These are phyloP conservation scores for Diaporthe sp. DNA, from an alignment of 2,329 filamentous ascomycete species.

Conservation along the genomic window DNA sequence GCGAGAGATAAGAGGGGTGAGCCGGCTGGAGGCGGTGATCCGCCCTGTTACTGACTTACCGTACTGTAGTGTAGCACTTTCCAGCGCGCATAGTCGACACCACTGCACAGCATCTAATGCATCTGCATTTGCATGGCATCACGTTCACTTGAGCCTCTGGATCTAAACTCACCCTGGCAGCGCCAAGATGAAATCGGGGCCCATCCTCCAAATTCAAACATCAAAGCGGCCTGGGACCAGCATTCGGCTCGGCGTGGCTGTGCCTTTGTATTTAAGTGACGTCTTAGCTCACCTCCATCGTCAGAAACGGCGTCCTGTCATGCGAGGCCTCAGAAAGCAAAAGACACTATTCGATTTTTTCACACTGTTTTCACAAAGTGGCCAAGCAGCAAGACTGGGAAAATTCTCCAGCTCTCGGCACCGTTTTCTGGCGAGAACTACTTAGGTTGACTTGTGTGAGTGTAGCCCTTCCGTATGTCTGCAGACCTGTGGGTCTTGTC, in stretches of 20 bases:
- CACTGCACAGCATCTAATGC: constrained; percentile 14
- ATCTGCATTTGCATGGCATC: constrained; percentile 17
- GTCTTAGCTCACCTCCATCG: neutral
- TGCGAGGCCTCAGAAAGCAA: neutral
- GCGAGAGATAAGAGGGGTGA: constrained; percentile 5
- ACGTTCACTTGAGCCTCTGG: constrained; percentile 3
- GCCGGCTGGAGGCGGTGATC: neutral
- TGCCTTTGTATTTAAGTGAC: constrained; percentile 13
- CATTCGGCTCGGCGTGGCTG: constrained; percentile 22
- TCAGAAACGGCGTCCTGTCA: neutral
- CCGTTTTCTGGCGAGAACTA: too few relatives aligned
- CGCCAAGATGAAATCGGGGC: constrained; percentile 9
- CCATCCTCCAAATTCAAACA: constrained; percentile 27
- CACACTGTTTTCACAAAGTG: neutral
- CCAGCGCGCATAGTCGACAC: neutral
- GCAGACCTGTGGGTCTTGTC: neutral
- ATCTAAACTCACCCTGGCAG: neutral
- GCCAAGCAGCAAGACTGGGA: neutral
- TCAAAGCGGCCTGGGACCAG: constrained; percentile 26
- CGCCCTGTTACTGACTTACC: too few relatives aligned
- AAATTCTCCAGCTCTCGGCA: neutral
- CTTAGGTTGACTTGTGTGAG: too few relatives aligned
- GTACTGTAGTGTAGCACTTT: constrained; percentile 8
- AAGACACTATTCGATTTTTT: neutral
- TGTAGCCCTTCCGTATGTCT: neutral